Evolutionary conservation across 306 rosid species (phyloP).

Genomic region (Gastrolobium bilobum): DNA sequence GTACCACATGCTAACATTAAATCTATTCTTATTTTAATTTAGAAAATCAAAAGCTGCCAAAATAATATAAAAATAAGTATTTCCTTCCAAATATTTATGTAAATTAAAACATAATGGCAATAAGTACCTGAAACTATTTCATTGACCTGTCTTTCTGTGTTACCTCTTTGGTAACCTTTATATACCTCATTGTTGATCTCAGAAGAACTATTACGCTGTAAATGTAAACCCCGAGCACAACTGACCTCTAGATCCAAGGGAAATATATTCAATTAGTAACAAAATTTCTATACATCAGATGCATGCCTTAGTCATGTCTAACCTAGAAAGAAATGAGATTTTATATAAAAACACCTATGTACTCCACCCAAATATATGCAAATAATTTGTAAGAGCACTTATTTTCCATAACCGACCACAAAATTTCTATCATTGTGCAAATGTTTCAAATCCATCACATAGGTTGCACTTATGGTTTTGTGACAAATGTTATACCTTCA

Average conservation of each 20-base stretch:
- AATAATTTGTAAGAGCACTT: conserved; percentile 15
- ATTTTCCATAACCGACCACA: conserved; percentile 19
- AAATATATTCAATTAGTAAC: conserved; percentile 44
- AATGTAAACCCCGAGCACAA: conserved; percentile 59
- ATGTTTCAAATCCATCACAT: conserved; percentile 18
- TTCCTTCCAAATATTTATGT: conserved; percentile 11
- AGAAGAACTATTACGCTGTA: conserved; percentile 73
- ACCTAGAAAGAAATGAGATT: conserved; percentile 7
- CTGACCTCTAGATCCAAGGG: conserved; percentile 52
- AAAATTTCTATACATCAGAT: neutral
- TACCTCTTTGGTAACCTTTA: conserved; percentile 64
- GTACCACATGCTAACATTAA: conserved; percentile 79
- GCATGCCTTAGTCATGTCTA: neutral
- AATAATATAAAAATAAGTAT: conserved; percentile 45
- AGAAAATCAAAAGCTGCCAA: conserved; percentile 81
- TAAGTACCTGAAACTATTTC: conserved; percentile 67
- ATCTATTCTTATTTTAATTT: conserved; percentile 63
- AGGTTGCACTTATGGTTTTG: neutral
- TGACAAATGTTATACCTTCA: neutral
- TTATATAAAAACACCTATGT: conserved; percentile 9
- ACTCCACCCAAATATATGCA: conserved; percentile 18
- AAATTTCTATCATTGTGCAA: conserved; percentile 26
- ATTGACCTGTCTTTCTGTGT: conserved; percentile 50
- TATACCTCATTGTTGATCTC: conserved; percentile 67
- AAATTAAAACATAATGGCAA: conserved; percentile 25